Percentiles rank a stretch among this genome's conserved stretches.
These are phyloP conservation scores for Bremia lactucae DNA, from an alignment of 352 stramenopile species.

Conservation along the genomic window DNA sequence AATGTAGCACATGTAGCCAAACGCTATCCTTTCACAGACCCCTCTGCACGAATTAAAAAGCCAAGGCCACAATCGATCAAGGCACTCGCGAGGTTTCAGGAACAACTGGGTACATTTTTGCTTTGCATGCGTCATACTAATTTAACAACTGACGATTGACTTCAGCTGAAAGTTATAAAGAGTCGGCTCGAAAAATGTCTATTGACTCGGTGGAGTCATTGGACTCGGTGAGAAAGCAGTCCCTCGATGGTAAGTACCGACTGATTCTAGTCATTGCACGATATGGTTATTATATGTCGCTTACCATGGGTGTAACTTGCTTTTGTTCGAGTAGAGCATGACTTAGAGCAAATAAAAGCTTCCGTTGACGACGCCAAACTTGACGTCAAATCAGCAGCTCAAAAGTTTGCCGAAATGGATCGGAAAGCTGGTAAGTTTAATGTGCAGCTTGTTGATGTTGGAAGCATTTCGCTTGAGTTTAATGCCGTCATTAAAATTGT, in stretches of 20 bases:
- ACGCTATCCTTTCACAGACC: slow-evolving; percentile 57
- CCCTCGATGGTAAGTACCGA: slow-evolving; percentile 19
- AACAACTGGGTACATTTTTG: slow-evolving; percentile 39
- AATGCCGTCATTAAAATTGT: no score
- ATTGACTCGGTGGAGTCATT: slow-evolving; percentile 33
- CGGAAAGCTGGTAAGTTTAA: slow-evolving; percentile 48
- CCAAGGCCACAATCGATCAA: slow-evolving; percentile 33
- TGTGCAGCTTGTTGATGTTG: no score
- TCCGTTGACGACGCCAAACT: slow-evolving; percentile 39
- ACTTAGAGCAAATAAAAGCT: slow-evolving; percentile 46
- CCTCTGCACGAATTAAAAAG: slow-evolving; percentile 26
- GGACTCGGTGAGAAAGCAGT: slow-evolving; percentile 23
- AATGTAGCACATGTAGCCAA: slow-evolving; percentile 17
- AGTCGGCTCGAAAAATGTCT: slow-evolving; percentile 22
- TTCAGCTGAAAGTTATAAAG: slow-evolving; percentile 25
- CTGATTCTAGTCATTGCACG: no score
- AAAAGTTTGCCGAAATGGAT: slow-evolving; percentile 59
- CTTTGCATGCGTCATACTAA: slow-evolving; percentile 22
- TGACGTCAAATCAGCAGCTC: slow-evolving; percentile 39
- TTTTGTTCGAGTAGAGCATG: slow-evolving; percentile 20
- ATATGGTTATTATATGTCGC: no score
- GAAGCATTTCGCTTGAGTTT: no score
- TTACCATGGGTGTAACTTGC: no score
- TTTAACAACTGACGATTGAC: slow-evolving; percentile 26
- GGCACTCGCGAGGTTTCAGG: slow-evolving; percentile 44